These are phyloP conservation scores for Miamiensis avidus DNA, from an alignment of 169 alveolate species.

Conservation along the genomic window DNA sequence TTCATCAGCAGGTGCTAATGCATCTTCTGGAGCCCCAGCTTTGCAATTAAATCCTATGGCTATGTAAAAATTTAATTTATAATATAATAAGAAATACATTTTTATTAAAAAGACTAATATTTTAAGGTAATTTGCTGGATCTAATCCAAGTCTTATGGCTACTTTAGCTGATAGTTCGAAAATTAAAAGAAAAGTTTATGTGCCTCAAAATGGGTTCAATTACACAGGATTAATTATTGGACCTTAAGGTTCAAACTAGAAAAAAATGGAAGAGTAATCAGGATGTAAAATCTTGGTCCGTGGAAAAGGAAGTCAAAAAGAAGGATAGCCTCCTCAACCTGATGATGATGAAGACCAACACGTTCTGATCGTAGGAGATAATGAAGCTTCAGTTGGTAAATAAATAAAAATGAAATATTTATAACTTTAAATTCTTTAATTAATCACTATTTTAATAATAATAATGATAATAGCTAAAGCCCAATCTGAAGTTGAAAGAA, in stretches of 20 bases:
- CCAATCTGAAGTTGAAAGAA: conserved; percentile 59
- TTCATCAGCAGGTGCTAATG: background rate
- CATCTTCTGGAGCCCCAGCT: background rate
- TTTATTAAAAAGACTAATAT: too few relatives aligned
- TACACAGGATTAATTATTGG: conserved; percentile 84
- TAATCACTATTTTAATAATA: conserved; percentile 56
- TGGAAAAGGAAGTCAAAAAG: conserved; percentile 72
- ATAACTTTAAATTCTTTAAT: conserved; percentile 73
- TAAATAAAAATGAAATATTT: conserved; percentile 31
- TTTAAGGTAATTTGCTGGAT: too few relatives aligned
- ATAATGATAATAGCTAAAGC: conserved; percentile 76
- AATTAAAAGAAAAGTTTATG: background rate
- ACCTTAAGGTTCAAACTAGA: conserved; percentile 83
- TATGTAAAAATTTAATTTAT: background rate
- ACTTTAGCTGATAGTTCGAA: background rate
- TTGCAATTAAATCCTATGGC: background rate
- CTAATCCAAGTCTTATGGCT: background rate
- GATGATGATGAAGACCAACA: conserved; percentile 75
- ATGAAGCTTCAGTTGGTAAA: background rate
- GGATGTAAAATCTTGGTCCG: conserved; percentile 77
- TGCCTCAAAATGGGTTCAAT: conserved; percentile 52
- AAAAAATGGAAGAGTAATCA: conserved; percentile 73
- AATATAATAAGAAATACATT: too few relatives aligned
- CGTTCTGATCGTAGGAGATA: conserved; percentile 11
- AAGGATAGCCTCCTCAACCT: conserved; percentile 77